Base-by-base conservation (phyloP, 2,329 filamentous ascomycete genomes). In the Curvularia spicifera region DNA sequence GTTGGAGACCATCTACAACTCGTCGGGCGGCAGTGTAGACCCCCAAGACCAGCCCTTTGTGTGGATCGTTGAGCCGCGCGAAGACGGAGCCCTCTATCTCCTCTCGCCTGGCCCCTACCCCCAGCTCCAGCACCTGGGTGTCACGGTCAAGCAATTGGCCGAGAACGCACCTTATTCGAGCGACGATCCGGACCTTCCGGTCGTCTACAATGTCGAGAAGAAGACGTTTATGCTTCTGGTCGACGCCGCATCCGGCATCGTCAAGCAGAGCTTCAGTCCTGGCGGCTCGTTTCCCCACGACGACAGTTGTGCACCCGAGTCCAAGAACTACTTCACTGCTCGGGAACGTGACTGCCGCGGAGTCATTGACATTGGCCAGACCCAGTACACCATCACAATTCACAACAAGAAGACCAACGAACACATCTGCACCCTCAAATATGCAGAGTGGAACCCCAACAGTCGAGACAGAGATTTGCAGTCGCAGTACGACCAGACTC, bases 371-470 rank as follows among this genome's bases (percentile, higher is more conserved):
- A 83, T 97, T 1, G 93, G 92, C 28, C 87, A 91, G 51, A 92
- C 91, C 39, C 93, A 97, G 75, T 99, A 99, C 77, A 94, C 87
- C 5, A 89, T 99, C 59, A 87, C 85, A 55, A 96, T 99, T 44
- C 89, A 93, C 64, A 89, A 91, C 59, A 85, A 84, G 44, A 85
- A 90, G 66, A 88, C 87, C 3, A 89, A 89, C 1, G 86, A 89
- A 58, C 86, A 87, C 7, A 89, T 99, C 61, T 96, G 93, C 70
- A 97, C 91, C 0, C 86, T 99, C 66, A 93, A 88, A 65, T 99
- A 96, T 73, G 90, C 92, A 10, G 95, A 99, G 76, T 99, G 95
- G 95, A 89, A 88, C 0, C 91, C 93, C 13, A 99, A 99, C 76
- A 96, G 90, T 58, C 91, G 89, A 60, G 94, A 99, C 76, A 86